phyloP scores from a whole-genome alignment of 2,329 filamentous ascomycete genomes.

The Colletotrichum lini region DNA sequence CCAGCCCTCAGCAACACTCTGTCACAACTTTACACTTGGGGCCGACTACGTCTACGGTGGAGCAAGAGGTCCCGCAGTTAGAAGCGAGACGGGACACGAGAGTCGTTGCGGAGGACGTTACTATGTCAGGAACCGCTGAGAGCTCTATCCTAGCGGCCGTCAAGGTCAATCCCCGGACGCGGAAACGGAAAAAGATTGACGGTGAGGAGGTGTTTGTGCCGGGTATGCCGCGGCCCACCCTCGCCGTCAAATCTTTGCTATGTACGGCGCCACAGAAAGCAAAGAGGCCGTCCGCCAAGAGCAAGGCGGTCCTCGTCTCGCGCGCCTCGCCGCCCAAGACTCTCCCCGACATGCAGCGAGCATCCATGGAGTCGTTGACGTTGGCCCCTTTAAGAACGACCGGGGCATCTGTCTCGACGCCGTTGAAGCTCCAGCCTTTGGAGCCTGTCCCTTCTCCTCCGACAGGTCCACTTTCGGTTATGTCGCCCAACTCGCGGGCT shows the following conservation, averaged over 20 bases:
- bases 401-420: background rate
- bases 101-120: background rate
- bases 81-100: background rate
- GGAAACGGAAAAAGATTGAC: constrained; percentile 63
- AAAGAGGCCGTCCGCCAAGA: constrained; percentile 1
- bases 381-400: constrained; percentile 20
- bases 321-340: constrained; percentile 35
- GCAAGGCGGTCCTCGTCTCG: constrained; percentile 13
- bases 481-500: constrained; percentile 25
- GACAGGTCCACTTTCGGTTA: constrained; percentile 23
- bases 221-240: constrained; percentile 11
- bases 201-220: constrained; percentile 50
- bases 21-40: background rate
- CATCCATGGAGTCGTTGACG: constrained; percentile 24
- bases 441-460: constrained; percentile 23
- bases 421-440: constrained; percentile 22
- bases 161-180: constrained; percentile 62
- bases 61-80: background rate
- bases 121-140: constrained; percentile 20
- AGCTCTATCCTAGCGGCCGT: constrained; percentile 67
- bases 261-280: constrained; percentile 40
- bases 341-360: constrained; percentile 25
- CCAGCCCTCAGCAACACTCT: background rate
- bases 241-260: constrained; percentile 44
- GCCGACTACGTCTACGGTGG: background rate